Evolutionary conservation across 2,329 filamentous ascomycete genomes (phyloP).

Genomic region (Scopulariopsis brevicaulis): DNA sequence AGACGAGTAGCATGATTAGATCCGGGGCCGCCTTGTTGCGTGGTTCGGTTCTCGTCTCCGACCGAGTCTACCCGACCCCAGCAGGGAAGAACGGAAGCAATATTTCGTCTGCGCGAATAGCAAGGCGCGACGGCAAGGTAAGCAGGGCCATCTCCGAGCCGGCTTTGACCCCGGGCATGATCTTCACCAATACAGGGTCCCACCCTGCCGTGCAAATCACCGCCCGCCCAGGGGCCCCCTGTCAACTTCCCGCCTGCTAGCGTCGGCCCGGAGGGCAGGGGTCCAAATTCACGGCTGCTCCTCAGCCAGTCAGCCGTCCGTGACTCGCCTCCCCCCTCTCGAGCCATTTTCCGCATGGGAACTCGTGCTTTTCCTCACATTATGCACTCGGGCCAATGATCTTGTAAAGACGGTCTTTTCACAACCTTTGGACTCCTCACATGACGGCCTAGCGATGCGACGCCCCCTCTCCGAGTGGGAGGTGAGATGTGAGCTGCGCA

Average conservation of each 20-base stretch:
- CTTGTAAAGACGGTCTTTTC: not conserved
- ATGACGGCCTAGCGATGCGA: constrained; percentile 3
- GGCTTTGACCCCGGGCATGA: constrained; percentile 2
- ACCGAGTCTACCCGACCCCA: constrained; percentile 2
- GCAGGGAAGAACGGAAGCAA: no score
- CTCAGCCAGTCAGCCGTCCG: not conserved
- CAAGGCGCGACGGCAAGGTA: no score
- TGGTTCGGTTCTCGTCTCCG: not conserved
- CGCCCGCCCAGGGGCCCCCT: not conserved
- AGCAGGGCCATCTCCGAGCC: no score
- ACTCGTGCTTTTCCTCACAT: not conserved
- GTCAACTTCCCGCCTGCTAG: not conserved
- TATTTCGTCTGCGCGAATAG: no score
- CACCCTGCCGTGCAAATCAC: not conserved
- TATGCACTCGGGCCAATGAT: not conserved
- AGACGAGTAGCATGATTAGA: no score
- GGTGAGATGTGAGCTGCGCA: not conserved
- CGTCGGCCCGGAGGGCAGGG: no score
- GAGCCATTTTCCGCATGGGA: no score
- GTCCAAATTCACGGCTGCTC: no score
- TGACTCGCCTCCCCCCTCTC: not conserved
- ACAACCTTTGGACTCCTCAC: not conserved
- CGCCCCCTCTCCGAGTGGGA: not conserved
- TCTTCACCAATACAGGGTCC: not conserved
- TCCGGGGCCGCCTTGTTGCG: no score